Evolutionary conservation across 306 rosid species (phyloP).

Genomic region (Erythrophleum fordii): DNA sequence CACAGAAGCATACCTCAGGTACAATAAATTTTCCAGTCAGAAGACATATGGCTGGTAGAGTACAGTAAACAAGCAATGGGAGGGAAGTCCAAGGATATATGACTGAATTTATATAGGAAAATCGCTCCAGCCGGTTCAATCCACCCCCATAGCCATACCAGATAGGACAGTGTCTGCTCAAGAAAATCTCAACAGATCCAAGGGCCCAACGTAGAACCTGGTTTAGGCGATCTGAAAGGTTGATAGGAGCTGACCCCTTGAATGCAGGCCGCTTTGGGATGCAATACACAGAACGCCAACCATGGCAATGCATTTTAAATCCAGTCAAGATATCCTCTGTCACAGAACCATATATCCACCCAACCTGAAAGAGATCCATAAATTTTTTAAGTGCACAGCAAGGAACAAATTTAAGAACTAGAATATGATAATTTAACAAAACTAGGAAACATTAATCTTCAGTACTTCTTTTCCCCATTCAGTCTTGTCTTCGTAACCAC

Average conservation of each 20-base stretch:
- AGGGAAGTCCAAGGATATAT: slow-evolving; percentile 78
- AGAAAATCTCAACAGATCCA: slow-evolving; percentile 81
- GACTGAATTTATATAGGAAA: slow-evolving; percentile 76
- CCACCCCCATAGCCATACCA: slow-evolving; percentile 86
- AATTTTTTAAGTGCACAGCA: slow-evolving; percentile 9
- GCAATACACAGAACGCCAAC: slow-evolving; percentile 89
- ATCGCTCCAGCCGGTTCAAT: slow-evolving; percentile 68
- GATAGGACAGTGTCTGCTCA: slow-evolving; percentile 78
- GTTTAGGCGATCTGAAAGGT: slow-evolving; percentile 76
- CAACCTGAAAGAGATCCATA: slow-evolving; percentile 53
- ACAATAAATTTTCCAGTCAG: slow-evolving; percentile 80
- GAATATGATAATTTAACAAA: slow-evolving; percentile 6
- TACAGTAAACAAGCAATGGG: slow-evolving; percentile 74
- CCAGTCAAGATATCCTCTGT: slow-evolving; percentile 91
- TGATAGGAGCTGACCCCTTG: slow-evolving; percentile 87
- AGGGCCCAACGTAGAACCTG: slow-evolving; percentile 89
- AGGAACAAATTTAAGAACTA: slow-evolving; percentile 24
- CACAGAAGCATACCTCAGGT: slow-evolving; percentile 63
- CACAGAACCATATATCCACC: slow-evolving; percentile 88
- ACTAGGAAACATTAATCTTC: background rate
- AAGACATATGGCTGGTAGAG: slow-evolving; percentile 78
- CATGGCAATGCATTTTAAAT: slow-evolving; percentile 92
- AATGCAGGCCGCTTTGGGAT: slow-evolving; percentile 75
- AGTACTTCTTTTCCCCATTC: slow-evolving; percentile 87
- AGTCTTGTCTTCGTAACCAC: slow-evolving; percentile 82